Evolutionary conservation across 1,284 basidiomycete species (phyloP).

Genomic region (Cutaneotrichosporon sp.): DNA sequence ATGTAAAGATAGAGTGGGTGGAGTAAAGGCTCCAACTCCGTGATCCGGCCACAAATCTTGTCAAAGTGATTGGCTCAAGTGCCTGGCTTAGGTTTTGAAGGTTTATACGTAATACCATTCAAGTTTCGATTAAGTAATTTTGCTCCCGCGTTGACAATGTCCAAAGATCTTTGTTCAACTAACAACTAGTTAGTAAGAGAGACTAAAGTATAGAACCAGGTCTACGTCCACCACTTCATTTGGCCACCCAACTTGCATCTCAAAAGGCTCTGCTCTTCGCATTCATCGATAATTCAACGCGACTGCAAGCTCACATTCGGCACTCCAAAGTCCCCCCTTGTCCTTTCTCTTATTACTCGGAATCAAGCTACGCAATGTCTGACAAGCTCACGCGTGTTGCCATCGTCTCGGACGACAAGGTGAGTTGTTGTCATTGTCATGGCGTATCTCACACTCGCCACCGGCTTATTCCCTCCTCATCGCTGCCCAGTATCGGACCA

Average conservation of each 20-base stretch:
- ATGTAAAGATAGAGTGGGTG: no score
- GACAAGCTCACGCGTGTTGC: constrained; percentile 96
- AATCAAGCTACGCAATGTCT: constrained; percentile 32
- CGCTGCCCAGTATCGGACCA: constrained; percentile 10
- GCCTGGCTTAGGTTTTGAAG: background rate
- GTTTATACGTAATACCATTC: constrained; percentile 6
- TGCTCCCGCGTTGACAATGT: constrained; percentile 2
- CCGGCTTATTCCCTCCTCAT: no score
- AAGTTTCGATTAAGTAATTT: constrained; percentile 5
- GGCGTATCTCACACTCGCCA: background rate
- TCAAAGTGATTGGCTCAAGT: background rate
- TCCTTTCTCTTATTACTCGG: background rate
- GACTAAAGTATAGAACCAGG: no score
- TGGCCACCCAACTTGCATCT: background rate
- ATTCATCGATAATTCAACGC: constrained; percentile 1
- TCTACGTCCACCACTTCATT: background rate
- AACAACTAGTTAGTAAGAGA: no score
- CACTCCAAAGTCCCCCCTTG: background rate
- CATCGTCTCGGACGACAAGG: constrained; percentile 81
- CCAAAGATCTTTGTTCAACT: constrained; percentile 10
- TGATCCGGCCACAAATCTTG: background rate
- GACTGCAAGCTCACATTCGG: background rate
- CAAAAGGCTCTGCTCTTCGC: background rate
- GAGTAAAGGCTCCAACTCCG: background rate
- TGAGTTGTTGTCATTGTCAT: constrained; percentile 26